A percentile compares a stretch with the other conserved stretches of the same genome.
These are phyloP conservation scores for Lunasporangiospora selenospora DNA, from an alignment of 192 early-diverging fungal species.

Conservation along the genomic window DNA sequence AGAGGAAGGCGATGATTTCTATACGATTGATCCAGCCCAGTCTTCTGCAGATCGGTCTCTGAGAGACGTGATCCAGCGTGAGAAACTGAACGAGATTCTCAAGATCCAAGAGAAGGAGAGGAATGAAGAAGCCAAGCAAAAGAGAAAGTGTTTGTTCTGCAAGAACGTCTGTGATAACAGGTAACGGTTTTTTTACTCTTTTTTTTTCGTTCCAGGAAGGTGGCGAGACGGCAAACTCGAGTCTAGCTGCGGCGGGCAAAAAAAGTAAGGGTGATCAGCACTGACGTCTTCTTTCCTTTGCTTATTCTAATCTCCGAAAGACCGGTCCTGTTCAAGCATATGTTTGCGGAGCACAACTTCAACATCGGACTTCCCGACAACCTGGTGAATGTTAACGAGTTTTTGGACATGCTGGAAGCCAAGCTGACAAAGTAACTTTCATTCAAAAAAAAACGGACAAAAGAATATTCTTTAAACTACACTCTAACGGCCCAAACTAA, in stretches of 20 bases:
- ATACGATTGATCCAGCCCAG: slow-evolving; percentile 65
- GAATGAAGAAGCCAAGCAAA: slow-evolving; percentile 63
- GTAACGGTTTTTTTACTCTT: slow-evolving; percentile 22
- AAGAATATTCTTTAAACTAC: too few species aligned
- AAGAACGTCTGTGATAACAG: slow-evolving; percentile 76
- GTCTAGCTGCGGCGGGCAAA: too few species aligned
- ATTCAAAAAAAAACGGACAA: not conserved
- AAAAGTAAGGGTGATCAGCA: too few species aligned
- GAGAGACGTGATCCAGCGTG: slow-evolving; percentile 73
- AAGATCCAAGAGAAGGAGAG: slow-evolving; percentile 77
- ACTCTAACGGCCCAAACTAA: not conserved
- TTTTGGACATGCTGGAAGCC: slow-evolving; percentile 75
- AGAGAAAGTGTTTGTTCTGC: slow-evolving; percentile 94
- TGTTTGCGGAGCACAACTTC: slow-evolving; percentile 91
- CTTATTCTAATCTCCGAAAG: slow-evolving; percentile 41
- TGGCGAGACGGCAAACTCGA: too few species aligned
- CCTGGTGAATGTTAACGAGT: slow-evolving; percentile 84
- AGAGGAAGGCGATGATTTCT: slow-evolving; percentile 47
- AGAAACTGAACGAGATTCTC: slow-evolving; percentile 77
- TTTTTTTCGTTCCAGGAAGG: not conserved
- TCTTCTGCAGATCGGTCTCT: slow-evolving; percentile 67
- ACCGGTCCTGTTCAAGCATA: slow-evolving; percentile 81
- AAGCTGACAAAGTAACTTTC: slow-evolving; percentile 67
- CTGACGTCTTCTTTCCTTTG: too few species aligned
- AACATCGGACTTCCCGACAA: slow-evolving; percentile 94